These are phyloP conservation scores for Wickerhamomyces sp. DNA, from an alignment of 1,139 yeast species.

Conservation along the genomic window DNA sequence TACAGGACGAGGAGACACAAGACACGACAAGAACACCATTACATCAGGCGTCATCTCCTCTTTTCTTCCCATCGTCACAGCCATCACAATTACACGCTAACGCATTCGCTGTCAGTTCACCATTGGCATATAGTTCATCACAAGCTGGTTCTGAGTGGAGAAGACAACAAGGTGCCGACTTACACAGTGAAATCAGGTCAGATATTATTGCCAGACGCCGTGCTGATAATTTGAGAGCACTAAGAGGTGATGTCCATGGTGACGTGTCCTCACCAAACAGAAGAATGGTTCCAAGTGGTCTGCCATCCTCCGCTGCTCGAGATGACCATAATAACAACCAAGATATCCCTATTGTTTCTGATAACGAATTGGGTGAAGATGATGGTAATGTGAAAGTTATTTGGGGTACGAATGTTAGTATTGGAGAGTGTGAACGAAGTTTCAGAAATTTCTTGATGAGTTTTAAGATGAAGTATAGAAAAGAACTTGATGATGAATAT, in stretches of 20 bases:
- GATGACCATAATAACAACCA: slow-evolving; percentile 4
- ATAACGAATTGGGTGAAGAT: slow-evolving; percentile 26
- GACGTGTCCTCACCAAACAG: slow-evolving; percentile 50
- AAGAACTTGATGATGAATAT: slow-evolving; percentile 46
- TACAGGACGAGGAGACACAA: slow-evolving; percentile 2
- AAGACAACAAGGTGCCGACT: slow-evolving; percentile 20
- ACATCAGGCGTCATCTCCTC: slow-evolving; percentile 29
- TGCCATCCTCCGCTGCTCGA: slow-evolving; percentile 14
- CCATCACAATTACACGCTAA: slow-evolving; percentile 9
- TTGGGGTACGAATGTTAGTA: slow-evolving; percentile 98
- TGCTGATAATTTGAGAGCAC: slow-evolving; percentile 26
- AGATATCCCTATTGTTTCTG: slow-evolving; percentile 7
- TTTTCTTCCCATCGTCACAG: slow-evolving; percentile 30
- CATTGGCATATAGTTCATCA: slow-evolving; percentile 43
- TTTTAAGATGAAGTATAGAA: slow-evolving; percentile 75
- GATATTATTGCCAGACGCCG: slow-evolving; percentile 29
- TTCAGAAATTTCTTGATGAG: slow-evolving; percentile 82
- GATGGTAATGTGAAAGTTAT: slow-evolving; percentile 77
- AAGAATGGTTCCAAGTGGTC: slow-evolving; percentile 18
- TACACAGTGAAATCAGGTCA: slow-evolving; percentile 29
- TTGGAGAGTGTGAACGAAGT: slow-evolving; percentile 74
- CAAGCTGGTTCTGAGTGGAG: slow-evolving; percentile 24
- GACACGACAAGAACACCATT: slow-evolving; percentile 4
- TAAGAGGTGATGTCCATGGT: slow-evolving; percentile 56
- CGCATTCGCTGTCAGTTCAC: slow-evolving; percentile 28